A percentile compares a stretch with the other conserved stretches of the same genome.
phyloP scores from a whole-genome alignment of 306 rosid species.

The Vigna angularis region DNA sequence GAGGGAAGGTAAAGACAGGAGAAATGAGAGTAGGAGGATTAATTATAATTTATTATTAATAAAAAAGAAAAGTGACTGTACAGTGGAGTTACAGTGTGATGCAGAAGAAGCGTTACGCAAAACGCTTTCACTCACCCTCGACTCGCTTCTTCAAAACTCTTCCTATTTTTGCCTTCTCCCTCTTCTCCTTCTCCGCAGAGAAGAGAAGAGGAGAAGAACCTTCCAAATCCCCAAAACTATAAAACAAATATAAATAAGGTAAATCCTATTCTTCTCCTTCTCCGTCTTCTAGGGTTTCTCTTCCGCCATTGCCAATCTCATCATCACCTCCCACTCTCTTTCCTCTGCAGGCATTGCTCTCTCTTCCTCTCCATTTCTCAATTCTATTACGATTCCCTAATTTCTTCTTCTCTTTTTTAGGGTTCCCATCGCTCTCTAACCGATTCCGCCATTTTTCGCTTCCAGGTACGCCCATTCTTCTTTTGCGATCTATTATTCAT shows the following conservation, averaged over 20 bases:
- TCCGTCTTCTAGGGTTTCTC: conserved; percentile 45
- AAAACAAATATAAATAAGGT: background rate
- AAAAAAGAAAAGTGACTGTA: background rate
- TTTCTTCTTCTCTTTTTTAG: background rate
- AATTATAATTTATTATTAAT: too few species aligned
- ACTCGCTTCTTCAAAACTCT: conserved; percentile 19
- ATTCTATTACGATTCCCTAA: conserved; percentile 17
- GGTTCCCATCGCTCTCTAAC: conserved; percentile 21
- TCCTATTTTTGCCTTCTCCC: conserved; percentile 39
- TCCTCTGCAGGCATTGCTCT: conserved; percentile 46
- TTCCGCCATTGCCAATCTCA: conserved; percentile 46
- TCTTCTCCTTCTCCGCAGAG: conserved; percentile 33
- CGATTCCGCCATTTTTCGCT: conserved; percentile 1
- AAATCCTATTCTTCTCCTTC: conserved; percentile 35
- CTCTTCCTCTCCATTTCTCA: conserved; percentile 16
- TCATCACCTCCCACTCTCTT: background rate
- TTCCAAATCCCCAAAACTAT: background rate
- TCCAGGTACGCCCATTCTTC: conserved; percentile 33
- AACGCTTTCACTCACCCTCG: conserved; percentile 7
- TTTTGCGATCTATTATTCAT: background rate
- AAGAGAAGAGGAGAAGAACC: conserved; percentile 31
- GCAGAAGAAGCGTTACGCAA: conserved; percentile 20
- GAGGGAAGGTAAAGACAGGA: too few species aligned
- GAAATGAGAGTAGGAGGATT: too few species aligned
- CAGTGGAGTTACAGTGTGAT: conserved; percentile 1